phyloP scores from a whole-genome alignment of 75 land plant species.

The Pseudotsuga menziesii region DNA sequence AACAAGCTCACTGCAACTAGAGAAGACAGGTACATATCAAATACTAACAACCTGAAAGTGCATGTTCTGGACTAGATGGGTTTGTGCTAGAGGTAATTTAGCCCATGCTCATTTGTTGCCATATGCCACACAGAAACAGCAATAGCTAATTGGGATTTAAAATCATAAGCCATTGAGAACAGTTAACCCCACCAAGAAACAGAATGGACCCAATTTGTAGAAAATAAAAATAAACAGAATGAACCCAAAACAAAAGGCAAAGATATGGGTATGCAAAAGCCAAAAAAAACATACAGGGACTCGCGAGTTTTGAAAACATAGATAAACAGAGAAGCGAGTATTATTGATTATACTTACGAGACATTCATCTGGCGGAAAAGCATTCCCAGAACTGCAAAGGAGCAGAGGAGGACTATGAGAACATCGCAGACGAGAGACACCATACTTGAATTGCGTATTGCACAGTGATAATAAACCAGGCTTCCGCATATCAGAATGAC shows the following conservation, averaged over 20 bases:
- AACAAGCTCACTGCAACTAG: too few species aligned
- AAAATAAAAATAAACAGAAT: not conserved
- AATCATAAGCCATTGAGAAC: too few species aligned
- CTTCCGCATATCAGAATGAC: slow-evolving; percentile 62
- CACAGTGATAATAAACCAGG: slow-evolving; percentile 90
- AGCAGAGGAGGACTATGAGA: slow-evolving; percentile 78
- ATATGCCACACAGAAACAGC: too few species aligned
- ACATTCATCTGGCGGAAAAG: slow-evolving; percentile 90
- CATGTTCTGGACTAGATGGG: too few species aligned
- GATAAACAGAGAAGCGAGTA: not conserved
- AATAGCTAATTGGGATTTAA: too few species aligned
- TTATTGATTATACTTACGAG: slow-evolving; percentile 35
- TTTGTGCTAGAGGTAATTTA: too few species aligned
- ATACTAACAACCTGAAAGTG: too few species aligned
- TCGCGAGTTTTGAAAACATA: not conserved
- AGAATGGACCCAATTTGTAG: not conserved
- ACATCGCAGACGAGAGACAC: slow-evolving; percentile 81
- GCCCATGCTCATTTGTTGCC: too few species aligned
- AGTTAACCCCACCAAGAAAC: too few species aligned
- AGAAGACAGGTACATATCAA: too few species aligned
- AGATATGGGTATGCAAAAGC: not conserved
- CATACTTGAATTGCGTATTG: slow-evolving; percentile 49
- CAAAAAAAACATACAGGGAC: not conserved
- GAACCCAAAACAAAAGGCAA: not conserved
- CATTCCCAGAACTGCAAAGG: slow-evolving; percentile 88